Base-by-base conservation (phyloP, 1,284 basidiomycete genomes). In the Chalciporus sp. region DNA sequence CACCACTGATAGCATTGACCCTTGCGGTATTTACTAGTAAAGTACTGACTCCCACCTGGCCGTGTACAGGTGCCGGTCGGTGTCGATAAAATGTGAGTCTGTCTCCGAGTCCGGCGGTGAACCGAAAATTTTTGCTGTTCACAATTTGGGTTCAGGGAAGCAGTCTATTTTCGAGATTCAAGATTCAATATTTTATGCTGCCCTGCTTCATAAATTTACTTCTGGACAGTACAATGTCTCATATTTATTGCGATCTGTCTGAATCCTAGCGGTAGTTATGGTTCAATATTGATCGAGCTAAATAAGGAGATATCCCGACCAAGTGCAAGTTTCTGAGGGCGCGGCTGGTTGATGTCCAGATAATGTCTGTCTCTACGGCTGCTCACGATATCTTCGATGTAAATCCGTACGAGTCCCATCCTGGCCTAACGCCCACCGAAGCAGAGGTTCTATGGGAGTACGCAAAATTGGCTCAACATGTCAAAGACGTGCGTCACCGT, bases 361-460 rank as follows among this genome's bases (percentile, higher is more conserved):
- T 29, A 31, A 66, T 65, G 69, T 61, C 66, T 28, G 61, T 29
- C 46, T 37, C 57, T 60, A 52, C 47, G 17, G 31, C 59, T 58
- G 60, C 67, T 35, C 67, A 64, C 60, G 74, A 80, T 35, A 75
- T 87, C 56, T 80, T 85, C 61, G 70, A 77, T 16, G 64, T 66
- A 31, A 90, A 89, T 61, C 86, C 88, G 20, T 91, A 91, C 63
- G 79, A 83, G 56, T 76, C 75, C 0, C 82, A 94, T 67, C 80
- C 86, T 0, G 80, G 77, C 57, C 72, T 91, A 26, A 79, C 84
- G 0, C 59, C 75, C 0, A 74, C 85, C 14, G 86, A 94, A 65
- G 77, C 83, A 2, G 80, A 89, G 40, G 84, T 91, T 6, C 77
- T 93, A 29, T 89, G 87, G 83, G 90, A 93, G 67, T 93, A 92